Evolutionary conservation across 176 grass and related monocot genomes (phyloP).

Genomic region (Eragrostis curvula): DNA sequence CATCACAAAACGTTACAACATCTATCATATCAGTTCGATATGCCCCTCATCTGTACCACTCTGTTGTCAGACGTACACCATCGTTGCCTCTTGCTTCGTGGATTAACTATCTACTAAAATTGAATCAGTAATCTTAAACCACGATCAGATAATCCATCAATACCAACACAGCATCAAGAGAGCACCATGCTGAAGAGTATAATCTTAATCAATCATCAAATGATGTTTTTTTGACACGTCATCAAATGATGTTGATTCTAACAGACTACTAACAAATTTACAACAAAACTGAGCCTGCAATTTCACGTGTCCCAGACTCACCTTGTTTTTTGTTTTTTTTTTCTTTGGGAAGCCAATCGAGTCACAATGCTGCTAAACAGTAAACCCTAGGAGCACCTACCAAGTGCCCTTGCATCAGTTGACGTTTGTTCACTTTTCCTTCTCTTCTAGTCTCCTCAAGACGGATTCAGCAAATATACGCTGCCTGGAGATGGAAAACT

Average conservation of each 20-base stretch:
- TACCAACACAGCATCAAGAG: slow-evolving; percentile 11
- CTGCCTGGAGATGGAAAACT: slow-evolving; percentile 72
- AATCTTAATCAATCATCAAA: slow-evolving; percentile 28
- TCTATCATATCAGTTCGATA: not conserved
- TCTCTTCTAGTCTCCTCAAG: slow-evolving; percentile 73
- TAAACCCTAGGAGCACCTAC: slow-evolving; percentile 31
- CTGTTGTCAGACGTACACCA: not conserved
- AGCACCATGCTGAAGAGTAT: slow-evolving; percentile 17
- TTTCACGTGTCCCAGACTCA: slow-evolving; percentile 6
- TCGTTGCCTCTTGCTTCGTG: not conserved
- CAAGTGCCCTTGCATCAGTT: not conserved
- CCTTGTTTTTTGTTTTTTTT: not conserved
- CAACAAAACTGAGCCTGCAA: slow-evolving; percentile 51
- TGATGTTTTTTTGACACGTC: too few relatives aligned
- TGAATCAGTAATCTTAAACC: not conserved
- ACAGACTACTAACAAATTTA: slow-evolving; percentile 50
- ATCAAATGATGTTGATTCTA: too few relatives aligned
- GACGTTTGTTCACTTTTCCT: slow-evolving; percentile 52
- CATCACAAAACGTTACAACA: not conserved
- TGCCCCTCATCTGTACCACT: too few relatives aligned
- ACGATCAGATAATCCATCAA: slow-evolving; percentile 5
- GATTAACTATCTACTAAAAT: not conserved
- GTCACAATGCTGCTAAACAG: slow-evolving; percentile 25
- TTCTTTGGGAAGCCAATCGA: not conserved
- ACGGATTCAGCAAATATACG: slow-evolving; percentile 96